A percentile compares a stretch with the other conserved stretches of the same genome.
phyloP scores from a whole-genome alignment of 768 basidiomycete genomes.

The Holtermannia corniformis region DNA sequence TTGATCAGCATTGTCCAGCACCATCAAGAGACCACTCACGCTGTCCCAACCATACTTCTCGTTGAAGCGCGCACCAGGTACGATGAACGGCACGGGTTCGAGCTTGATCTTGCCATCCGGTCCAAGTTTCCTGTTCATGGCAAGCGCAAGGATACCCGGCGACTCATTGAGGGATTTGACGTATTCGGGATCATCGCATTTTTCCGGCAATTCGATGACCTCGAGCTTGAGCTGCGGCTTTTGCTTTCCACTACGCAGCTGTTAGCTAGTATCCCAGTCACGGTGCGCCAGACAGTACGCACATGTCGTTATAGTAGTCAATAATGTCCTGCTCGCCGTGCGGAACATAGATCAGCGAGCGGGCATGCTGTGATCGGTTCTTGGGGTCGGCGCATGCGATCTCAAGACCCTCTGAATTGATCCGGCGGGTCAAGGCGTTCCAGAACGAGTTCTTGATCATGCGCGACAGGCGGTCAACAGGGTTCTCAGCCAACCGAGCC shows the following conservation, averaged over 20 bases:
- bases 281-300: conserved; percentile 8
- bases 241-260: conserved; percentile 61
- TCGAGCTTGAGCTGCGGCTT: conserved; percentile 92
- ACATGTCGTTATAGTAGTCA: conserved; percentile 84
- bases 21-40: conserved; percentile 9
- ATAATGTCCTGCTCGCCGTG: conserved; percentile 87
- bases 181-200: conserved; percentile 75
- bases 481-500: conserved; percentile 92
- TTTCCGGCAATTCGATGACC: conserved; percentile 77
- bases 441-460: conserved; percentile 99
- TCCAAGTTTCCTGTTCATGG: conserved; percentile 52
- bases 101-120: conserved; percentile 58
- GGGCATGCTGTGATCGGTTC: conserved; percentile 80
- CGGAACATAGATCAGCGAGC: conserved; percentile 91
- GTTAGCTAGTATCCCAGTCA: conserved; percentile 8
- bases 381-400: conserved; percentile 97
- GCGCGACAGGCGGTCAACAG: conserved; percentile 87
- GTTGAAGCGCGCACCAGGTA: conserved; percentile 58
- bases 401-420: conserved; percentile 93
- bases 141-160: conserved; percentile 86
- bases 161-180: conserved; percentile 90
- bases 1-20: conserved; percentile 17
- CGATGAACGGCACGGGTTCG: conserved; percentile 92
- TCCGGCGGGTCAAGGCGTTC: conserved; percentile 91
- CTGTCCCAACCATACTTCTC: conserved; percentile 41